phyloP scores from a whole-genome alignment of 441 rosid genomes.

The Pelargonium citronellum region DNA sequence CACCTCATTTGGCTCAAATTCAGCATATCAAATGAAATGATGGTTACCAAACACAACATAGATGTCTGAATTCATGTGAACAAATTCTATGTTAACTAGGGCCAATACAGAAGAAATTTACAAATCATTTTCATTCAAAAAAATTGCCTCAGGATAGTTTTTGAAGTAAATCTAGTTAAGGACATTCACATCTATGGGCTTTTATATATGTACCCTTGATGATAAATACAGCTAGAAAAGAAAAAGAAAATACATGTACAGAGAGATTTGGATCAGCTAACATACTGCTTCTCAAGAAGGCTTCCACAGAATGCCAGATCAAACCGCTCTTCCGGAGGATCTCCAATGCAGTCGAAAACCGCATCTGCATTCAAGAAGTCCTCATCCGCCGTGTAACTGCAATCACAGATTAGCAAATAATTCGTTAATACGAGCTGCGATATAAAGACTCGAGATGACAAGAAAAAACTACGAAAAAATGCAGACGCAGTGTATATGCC shows the following conservation, averaged over 20 bases:
- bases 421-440: not conserved
- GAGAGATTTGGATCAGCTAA: conserved; percentile 29
- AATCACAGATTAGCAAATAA: conserved; percentile 10
- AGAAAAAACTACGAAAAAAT: too few species aligned
- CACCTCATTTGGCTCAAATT: too few species aligned
- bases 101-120: not conserved
- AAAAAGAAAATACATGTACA: not conserved
- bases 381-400: conserved; percentile 82
- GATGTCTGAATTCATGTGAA: not conserved
- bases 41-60: too few species aligned
- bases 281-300: conserved; percentile 77
- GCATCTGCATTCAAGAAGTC: conserved; percentile 86
- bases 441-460: not conserved
- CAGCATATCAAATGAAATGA: too few species aligned
- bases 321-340: conserved; percentile 85
- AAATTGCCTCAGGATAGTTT: not conserved
- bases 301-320: conserved; percentile 73
- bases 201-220: too few species aligned
- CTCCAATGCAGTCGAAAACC: conserved; percentile 85
- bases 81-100: not conserved
- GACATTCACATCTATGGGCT: not conserved
- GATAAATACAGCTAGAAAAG: not conserved
- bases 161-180: not conserved
- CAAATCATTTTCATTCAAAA: not conserved
- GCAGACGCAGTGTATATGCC: too few species aligned